Base-by-base conservation (phyloP, 2,329 filamentous ascomycete species). In the Emmonsia crescens region DNA sequence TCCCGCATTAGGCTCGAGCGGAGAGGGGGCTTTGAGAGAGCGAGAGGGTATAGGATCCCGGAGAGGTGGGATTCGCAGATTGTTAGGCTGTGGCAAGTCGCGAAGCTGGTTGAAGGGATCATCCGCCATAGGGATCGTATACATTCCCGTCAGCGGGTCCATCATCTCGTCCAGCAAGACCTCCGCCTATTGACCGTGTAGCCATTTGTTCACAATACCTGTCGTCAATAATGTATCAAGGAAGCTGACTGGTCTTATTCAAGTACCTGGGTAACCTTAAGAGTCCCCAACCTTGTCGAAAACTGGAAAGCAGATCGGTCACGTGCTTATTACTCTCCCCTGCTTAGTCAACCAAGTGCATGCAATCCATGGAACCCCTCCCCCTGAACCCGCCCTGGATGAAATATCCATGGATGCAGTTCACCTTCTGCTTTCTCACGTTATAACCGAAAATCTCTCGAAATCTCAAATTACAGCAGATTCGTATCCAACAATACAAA, bases 21-120 rank as follows among this genome's bases (percentile, higher is more conserved):
- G 76, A 21, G 73, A 73, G n/a, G 77, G 76, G 44, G 72, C 68
- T 60, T 73, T 76, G 63, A 76, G 70, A 44, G 70, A 71, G 44
- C 74, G 74, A 16, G 75, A 74, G 27, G 76, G 76, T 24, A 75
- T 73, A 14, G 77, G 77, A 64, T 79, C 75, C 38, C 77, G 78
- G 27, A 80, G 72, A 59, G 78, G 78, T 64, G 78, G 74, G 57
- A 80, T 80, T 62, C 74, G 76, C 58, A 80, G 69, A 63, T 74
- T 69, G 27, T 27, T 46, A 40, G 75, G 71, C 60, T 76, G 73
- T 59, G 76, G 74, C 33, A 76, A 70, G 65, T 78, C 77, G 55
- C 74, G 75, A 44, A 74, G 70, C 59, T 72, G 70, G 55, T 67
- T 67, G 58, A 73, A 65, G 55, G 73, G 72, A 66, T 79, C 77